These are phyloP conservation scores for Lachnellula arida DNA, from an alignment of 2,329 filamentous ascomycete genomes.

Conservation along the genomic window DNA sequence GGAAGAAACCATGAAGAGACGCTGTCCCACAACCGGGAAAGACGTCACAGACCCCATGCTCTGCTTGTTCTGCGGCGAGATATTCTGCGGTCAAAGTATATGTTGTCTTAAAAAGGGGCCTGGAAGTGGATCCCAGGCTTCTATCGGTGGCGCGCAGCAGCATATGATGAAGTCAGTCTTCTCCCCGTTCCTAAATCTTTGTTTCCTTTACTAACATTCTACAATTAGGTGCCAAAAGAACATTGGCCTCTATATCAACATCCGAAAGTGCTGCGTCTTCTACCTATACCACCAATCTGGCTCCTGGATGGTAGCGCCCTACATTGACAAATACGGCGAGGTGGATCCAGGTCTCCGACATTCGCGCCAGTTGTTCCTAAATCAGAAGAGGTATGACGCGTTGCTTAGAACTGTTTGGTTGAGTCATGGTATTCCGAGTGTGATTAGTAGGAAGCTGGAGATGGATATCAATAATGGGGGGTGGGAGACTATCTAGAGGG, in stretches of 20 bases:
- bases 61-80: constrained; percentile 93
- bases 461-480: constrained; percentile 95
- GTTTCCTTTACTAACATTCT: constrained; percentile 23
- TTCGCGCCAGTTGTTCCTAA: constrained; percentile 84
- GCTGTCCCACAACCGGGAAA: constrained; percentile 85
- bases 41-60: constrained; percentile 87
- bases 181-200: neutral
- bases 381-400: constrained; percentile 89
- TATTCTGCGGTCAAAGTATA: constrained; percentile 90
- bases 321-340: constrained; percentile 94
- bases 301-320: constrained; percentile 82
- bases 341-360: constrained; percentile 86
- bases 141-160: constrained; percentile 81
- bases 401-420: constrained; percentile 84
- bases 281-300: constrained; percentile 80
- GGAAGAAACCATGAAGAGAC: constrained; percentile 79
- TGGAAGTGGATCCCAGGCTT: constrained; percentile 36
- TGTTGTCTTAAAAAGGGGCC: constrained; percentile 69
- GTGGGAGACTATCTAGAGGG: constrained; percentile 71
- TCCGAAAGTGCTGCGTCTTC: constrained; percentile 89
- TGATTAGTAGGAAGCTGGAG: constrained; percentile 86
- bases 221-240: constrained; percentile 72
- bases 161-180: constrained; percentile 74
- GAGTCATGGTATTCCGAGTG: constrained; percentile 78
- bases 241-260: constrained; percentile 92